A percentile compares a stretch with the other conserved stretches of the same genome.
phyloP scores from a whole-genome alignment of 352 stramenopile species.

The Pythium phragmitis region DNA sequence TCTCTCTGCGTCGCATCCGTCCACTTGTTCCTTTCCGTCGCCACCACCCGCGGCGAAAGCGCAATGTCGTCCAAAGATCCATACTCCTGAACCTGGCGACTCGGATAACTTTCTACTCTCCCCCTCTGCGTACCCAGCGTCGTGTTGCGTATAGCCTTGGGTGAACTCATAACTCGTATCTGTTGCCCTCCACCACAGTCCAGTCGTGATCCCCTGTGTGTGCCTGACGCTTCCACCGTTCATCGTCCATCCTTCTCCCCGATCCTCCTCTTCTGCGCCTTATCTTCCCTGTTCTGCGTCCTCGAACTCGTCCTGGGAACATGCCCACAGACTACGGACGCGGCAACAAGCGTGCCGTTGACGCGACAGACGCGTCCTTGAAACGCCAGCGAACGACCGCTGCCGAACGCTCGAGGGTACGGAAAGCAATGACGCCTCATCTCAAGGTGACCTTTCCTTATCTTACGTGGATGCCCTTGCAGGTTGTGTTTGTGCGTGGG shows the following conservation, averaged over 20 bases:
- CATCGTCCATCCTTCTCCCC: neutral
- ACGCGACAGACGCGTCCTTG: constrained; percentile 6
- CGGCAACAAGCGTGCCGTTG: constrained; percentile 14
- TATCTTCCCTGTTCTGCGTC: neutral
- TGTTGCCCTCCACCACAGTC: neutral
- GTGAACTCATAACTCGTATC: neutral
- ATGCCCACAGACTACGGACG: constrained; percentile 15
- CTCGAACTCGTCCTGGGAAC: neutral
- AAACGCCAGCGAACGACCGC: constrained; percentile 22
- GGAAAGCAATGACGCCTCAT: neutral
- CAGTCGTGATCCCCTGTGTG: neutral
- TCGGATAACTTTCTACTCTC: neutral
- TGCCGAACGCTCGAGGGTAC: constrained; percentile 16
- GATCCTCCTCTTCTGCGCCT: neutral
- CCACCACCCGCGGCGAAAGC: too few species aligned
- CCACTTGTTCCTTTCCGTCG: neutral
- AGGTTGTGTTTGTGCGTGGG: constrained; percentile 81
- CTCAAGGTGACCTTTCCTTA: neutral
- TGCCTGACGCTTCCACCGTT: neutral
- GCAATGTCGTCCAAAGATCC: neutral
- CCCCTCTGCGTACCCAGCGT: neutral
- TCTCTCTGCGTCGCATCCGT: neutral
- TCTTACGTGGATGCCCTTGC: neutral
- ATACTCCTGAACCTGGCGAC: neutral
- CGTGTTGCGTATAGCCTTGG: neutral